Base-by-base conservation (phyloP, 1,139 yeast genomes). In the Taiozyma sp. region DNA sequence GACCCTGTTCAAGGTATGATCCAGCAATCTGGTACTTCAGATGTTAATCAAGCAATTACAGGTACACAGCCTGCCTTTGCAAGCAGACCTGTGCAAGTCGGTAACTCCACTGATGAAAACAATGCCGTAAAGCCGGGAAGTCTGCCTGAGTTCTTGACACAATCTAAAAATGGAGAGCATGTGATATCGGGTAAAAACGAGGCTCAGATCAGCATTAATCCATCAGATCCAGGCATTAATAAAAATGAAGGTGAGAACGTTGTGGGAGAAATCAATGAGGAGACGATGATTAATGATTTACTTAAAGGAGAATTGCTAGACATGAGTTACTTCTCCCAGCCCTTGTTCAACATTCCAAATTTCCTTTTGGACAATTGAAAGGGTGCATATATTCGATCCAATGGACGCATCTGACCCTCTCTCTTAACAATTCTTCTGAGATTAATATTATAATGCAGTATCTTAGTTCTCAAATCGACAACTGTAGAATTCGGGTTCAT, bases 301-400 rank as follows among this genome's bases (percentile, higher is more conserved):
- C 10, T 46, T n/a, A 41, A 43, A 13, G 26, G 19, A n/a, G 51
- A 49, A 7, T 11, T 49, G 14, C 14, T 49, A 4, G 51, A 49
- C 29, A 43, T 49, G 49, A 44, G 44, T 22, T 49, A 49, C 21
- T 49, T 49, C 28, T 46, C 51, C 14, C 51, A 49, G 14, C 48
- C 49, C 8, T 40, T 49, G n/a, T 49, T 49, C 41, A 49, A 46
- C 19, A 46, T 49, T 34, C 51, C 51, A 4, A 49, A 49, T 28
- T 49, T 49, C 29, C 13, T 49, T 16, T 32, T 49, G 40, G 47
- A 45, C 24, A 43, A 39, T 28, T 19, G 14, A 19, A 10, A 28
- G 30, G 7, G 30, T 28, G 9, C 2, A 28, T 28, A 9, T 28
- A 3, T 10, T 19, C 19, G 3, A 19, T 2, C 19, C 19, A 19